Evolutionary conservation across 192 early-diverging fungal species (phyloP), one percentile per base, ranked within the genome.

Genomic region (Mortierella alpina): DNA sequence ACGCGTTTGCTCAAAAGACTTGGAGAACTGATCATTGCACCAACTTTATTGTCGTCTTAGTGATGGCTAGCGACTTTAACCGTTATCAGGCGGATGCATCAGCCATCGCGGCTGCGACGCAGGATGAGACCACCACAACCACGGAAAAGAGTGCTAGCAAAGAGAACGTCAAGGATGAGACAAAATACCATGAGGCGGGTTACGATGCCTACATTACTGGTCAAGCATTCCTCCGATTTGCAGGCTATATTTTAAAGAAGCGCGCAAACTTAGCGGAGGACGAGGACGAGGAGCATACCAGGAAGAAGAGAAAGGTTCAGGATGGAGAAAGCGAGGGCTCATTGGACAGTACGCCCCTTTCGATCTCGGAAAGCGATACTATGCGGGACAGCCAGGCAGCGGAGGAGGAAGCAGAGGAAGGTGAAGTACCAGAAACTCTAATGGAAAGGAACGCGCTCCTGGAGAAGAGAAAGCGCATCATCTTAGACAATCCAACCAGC

Each of bases 121-220:
- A 61, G 6, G 47, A 10, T 12, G 60, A 49, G 5, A 18, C 42
- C 4, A 17, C 47, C 7, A 49, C 55, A n/a, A 22, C 56, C 42
- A 57, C 68, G 64, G 20, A 5, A 4, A 54, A 63, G 15, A 20
- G 51, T 44, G 31, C 47, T n/a, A 4, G 9, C 54, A 12, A 51
- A 4, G 17, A 31, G 31, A 31, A 31, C 31, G 31, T 31, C 31
- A 55, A 60, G 9, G 45, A 55, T 44, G 66, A 76, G 14, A 71
- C 81, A 1, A 87, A 82, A 50, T 89, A 89, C 75, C 97, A 98
- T 72, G 97, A 98, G 72, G 97, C 97, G 13, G 97, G 93, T 5
- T 98, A 91, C 72, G 97, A 98, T 82, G 95, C 95, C 0, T 96
- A 93, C 76, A 89, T 92, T 60, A 98, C 97, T 6, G 97, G 97